phyloP scores from a whole-genome alignment of 164 flowering plant genomes.

The Aristolochia fimbriata region DNA sequence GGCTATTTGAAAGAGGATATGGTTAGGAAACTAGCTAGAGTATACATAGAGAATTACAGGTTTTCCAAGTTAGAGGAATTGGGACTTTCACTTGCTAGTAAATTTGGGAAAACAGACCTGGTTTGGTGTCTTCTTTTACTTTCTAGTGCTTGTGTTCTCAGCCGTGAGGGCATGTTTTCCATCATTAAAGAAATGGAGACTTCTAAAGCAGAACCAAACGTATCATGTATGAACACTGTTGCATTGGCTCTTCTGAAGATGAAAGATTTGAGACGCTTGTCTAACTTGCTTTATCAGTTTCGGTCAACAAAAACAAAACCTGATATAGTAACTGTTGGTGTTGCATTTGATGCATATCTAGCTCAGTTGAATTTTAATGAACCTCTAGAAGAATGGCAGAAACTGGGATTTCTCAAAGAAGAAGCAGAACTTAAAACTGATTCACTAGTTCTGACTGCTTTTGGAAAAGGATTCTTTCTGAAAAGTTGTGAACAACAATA shows the following conservation, averaged over 20 bases:
- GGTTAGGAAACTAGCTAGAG: constrained; percentile 36
- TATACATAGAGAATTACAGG: constrained; percentile 41
- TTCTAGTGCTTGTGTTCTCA: constrained; percentile 44
- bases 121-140: constrained; percentile 58
- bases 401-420: constrained; percentile 27
- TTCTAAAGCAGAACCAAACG: constrained; percentile 26
- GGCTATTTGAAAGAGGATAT: constrained; percentile 24
- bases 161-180: constrained; percentile 44
- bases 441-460: constrained; percentile 44
- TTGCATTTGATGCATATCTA: constrained; percentile 33
- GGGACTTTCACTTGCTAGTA: constrained; percentile 33
- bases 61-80: constrained; percentile 46
- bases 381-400: constrained; percentile 29
- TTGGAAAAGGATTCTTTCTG: constrained; percentile 52
- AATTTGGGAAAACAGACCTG: constrained; percentile 23
- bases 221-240: constrained; percentile 33
- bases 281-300: constrained; percentile 20
- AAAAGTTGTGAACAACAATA: constrained; percentile 32
- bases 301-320: constrained; percentile 27
- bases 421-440: constrained; percentile 48
- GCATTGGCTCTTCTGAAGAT: constrained; percentile 44
- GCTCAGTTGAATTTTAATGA: constrained; percentile 25
- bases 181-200: constrained; percentile 34
- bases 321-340: constrained; percentile 47
- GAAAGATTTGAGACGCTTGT: constrained; percentile 35